Evolutionary conservation across 2,329 filamentous ascomycete species (phyloP).

Genomic region (Fusarium luffae): DNA sequence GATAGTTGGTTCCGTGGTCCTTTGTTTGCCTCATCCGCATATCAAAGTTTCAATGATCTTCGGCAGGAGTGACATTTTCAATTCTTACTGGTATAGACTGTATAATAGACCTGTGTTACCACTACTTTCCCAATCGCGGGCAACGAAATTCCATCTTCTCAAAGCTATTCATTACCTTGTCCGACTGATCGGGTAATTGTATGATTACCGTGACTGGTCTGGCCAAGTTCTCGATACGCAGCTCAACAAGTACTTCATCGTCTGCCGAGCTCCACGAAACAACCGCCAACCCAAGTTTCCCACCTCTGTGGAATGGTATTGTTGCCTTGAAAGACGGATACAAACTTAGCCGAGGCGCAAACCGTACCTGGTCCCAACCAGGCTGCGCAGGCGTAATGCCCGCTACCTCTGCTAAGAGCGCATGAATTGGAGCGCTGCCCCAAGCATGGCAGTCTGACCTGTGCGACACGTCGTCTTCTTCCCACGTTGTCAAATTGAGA

Average conservation of each 20-base stretch:
- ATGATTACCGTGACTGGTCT: background rate
- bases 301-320: background rate
- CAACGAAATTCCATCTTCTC: background rate
- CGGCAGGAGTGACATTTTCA: background rate
- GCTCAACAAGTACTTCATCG: background rate
- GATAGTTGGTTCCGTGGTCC: conserved; percentile 1
- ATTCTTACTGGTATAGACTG: too few relatives aligned
- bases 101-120: too few relatives aligned
- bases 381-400: background rate
- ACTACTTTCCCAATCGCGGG: too few relatives aligned
- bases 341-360: background rate
- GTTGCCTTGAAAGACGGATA: background rate
- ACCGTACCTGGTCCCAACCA: background rate
- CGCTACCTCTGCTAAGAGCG: background rate
- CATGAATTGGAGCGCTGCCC: conserved; percentile 1
- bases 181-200: background rate
- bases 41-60: background rate
- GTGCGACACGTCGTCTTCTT: background rate
- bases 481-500: background rate
- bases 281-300: background rate
- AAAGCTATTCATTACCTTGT: background rate
- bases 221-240: background rate
- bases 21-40: background rate
- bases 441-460: conserved; percentile 1
- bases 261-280: background rate